Conservation (phyloP, 768 basidiomycete species). For the Flagelloscypha sp. region DNA sequence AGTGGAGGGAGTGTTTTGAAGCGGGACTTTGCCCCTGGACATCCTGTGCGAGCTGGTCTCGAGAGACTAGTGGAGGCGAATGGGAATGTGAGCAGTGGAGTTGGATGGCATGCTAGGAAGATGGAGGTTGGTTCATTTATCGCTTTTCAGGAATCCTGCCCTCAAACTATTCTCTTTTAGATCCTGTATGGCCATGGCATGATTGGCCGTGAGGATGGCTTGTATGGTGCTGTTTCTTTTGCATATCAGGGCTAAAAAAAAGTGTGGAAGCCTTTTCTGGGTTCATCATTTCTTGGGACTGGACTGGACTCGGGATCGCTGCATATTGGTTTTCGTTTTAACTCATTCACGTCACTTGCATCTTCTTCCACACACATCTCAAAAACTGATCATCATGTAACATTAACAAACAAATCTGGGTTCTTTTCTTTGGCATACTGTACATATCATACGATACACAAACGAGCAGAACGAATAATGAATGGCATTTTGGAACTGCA, state of each 20-base stretch:
- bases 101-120: slow-evolving; percentile 95
- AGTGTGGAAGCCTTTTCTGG: too few species aligned
- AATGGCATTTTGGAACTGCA: too few species aligned
- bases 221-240: slow-evolving; percentile 92
- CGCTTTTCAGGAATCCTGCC: slow-evolving; percentile 4
- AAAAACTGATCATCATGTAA: too few species aligned
- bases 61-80: slow-evolving; percentile 69
- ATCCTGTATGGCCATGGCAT: slow-evolving; percentile 85
- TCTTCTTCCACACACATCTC: too few species aligned
- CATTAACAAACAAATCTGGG: too few species aligned
- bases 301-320: too few species aligned
- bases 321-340: too few species aligned
- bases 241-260: slow-evolving; percentile 83
- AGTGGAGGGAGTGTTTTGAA: slow-evolving; percentile 38
- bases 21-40: slow-evolving; percentile 48
- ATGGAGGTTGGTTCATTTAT: slow-evolving; percentile 73
- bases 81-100: slow-evolving; percentile 82
- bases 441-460: too few species aligned
- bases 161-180: slow-evolving; percentile 24
- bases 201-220: slow-evolving; percentile 85
- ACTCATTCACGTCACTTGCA: too few species aligned
- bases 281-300: too few species aligned
- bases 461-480: too few species aligned
- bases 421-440: too few species aligned
- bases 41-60: slow-evolving; percentile 67